Conservation (phyloP, 768 basidiomycete species). For the Cystobasidium onofrii region DNA sequence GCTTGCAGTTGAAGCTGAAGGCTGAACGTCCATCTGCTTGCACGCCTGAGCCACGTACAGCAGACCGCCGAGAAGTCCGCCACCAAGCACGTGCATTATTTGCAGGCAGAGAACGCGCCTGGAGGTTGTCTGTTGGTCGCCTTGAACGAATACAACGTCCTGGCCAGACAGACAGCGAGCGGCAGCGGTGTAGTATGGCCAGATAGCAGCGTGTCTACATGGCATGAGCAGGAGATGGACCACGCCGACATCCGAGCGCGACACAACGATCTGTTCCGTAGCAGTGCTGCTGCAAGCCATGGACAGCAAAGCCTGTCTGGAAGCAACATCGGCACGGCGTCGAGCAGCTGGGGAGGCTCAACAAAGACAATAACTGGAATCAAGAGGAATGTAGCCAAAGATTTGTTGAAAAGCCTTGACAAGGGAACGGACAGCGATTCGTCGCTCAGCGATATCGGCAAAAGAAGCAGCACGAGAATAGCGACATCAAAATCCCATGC, state of each 20-base stretch:
- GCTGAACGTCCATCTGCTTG: too few species aligned
- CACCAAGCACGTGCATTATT: background rate
- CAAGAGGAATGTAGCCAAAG: background rate
- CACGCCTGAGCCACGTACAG: too few species aligned
- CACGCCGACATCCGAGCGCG: background rate
- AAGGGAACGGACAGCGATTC: background rate
- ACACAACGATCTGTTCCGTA: background rate
- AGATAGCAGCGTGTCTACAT: background rate
- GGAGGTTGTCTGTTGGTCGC: too few species aligned
- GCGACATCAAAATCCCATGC: background rate
- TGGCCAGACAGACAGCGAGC: too few species aligned
- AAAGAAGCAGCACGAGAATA: background rate
- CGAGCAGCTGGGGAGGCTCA: background rate
- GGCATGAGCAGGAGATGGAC: background rate
- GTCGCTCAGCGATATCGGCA: background rate
- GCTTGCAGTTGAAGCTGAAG: background rate
- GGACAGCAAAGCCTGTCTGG: background rate
- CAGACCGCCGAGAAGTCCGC: background rate
- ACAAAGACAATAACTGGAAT: background rate
- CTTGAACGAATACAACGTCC: too few species aligned
- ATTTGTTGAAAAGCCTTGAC: background rate
- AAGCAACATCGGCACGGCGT: background rate
- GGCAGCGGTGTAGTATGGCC: too few species aligned
- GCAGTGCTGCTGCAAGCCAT: background rate
- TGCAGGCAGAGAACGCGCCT: too few species aligned